phyloP scores from a whole-genome alignment of 805 yeast genomes.

The Dipodascus albidus region DNA sequence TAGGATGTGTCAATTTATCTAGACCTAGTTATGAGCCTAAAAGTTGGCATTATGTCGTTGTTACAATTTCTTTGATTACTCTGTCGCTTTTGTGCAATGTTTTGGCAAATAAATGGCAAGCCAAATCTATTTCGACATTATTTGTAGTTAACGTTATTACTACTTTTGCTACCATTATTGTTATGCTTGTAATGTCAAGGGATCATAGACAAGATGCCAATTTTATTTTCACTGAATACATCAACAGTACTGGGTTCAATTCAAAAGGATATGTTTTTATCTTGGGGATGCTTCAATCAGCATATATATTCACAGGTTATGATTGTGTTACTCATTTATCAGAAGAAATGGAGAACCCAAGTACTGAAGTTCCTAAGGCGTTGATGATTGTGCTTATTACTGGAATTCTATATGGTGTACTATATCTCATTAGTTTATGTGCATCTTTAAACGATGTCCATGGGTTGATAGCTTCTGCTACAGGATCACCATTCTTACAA shows the following conservation, averaged over 20 bases:
- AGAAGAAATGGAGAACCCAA: slow-evolving; percentile 51
- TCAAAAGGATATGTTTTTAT: slow-evolving; percentile 16
- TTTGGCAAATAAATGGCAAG: background rate
- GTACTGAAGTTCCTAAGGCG: slow-evolving; percentile 51
- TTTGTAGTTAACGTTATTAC: background rate
- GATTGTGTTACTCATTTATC: slow-evolving; percentile 55
- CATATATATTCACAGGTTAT: slow-evolving; percentile 46
- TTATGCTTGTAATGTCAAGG: background rate
- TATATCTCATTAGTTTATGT: slow-evolving; percentile 16
- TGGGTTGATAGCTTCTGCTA: slow-evolving; percentile 10
- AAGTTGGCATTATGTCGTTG: slow-evolving; percentile 1
- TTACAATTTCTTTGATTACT: background rate
- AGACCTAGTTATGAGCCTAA: background rate
- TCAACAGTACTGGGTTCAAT: slow-evolving; percentile 4
- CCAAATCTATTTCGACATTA: background rate
- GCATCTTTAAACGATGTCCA: slow-evolving; percentile 13
- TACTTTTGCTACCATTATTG: background rate
- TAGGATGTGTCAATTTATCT: background rate
- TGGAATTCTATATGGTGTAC: slow-evolving; percentile 28
- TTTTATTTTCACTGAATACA: slow-evolving; percentile 1
- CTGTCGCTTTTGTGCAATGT: background rate
- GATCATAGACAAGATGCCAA: background rate
- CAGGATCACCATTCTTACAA: slow-evolving; percentile 18
- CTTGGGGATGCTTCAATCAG: slow-evolving; percentile 12
- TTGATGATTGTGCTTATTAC: slow-evolving; percentile 29